phyloP scores from a whole-genome alignment of 768 basidiomycete genomes.

The Lentinula raphanica region DNA sequence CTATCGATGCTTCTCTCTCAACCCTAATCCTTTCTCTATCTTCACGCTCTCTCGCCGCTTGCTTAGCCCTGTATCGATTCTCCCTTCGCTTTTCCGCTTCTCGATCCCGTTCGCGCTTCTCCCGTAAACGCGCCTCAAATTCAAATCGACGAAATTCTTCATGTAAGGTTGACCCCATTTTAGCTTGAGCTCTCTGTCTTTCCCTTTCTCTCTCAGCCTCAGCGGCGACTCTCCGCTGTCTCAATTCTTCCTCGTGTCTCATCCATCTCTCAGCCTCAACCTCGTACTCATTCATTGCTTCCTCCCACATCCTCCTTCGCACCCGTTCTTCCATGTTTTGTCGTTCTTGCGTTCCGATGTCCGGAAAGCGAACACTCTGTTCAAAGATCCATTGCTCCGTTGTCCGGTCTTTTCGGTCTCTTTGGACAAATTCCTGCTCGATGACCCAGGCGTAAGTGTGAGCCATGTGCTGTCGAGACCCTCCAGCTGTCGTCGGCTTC shows the following conservation, averaged over 20 bases:
- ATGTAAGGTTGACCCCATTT: constrained; percentile 22
- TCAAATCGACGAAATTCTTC: constrained; percentile 48
- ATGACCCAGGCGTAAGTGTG: constrained; percentile 45
- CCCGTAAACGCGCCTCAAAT: constrained; percentile 40
- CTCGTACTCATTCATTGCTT: constrained; percentile 46
- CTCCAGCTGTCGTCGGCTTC: neutral
- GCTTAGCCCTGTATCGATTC: constrained; percentile 35
- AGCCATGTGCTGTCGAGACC: constrained; percentile 38
- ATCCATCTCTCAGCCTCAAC: constrained; percentile 50
- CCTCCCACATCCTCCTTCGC: constrained; percentile 44
- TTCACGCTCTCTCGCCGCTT: constrained; percentile 39
- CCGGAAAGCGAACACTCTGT: constrained; percentile 42
- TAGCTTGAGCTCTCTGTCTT: constrained; percentile 37
- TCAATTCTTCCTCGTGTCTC: constrained; percentile 41
- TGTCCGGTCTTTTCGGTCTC: constrained; percentile 40
- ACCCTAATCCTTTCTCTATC: constrained; percentile 34
- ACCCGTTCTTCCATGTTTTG: constrained; percentile 22
- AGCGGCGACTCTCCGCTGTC: constrained; percentile 22
- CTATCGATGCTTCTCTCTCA: constrained; percentile 33
- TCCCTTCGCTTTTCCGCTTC: constrained; percentile 42
- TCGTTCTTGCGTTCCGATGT: constrained; percentile 20
- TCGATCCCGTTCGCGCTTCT: constrained; percentile 14
- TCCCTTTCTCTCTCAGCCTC: constrained; percentile 41
- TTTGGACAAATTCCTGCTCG: constrained; percentile 45
- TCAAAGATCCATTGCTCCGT: constrained; percentile 64